Conservation (phyloP, 305 asterid genomes). For the Vinca major region DNA sequence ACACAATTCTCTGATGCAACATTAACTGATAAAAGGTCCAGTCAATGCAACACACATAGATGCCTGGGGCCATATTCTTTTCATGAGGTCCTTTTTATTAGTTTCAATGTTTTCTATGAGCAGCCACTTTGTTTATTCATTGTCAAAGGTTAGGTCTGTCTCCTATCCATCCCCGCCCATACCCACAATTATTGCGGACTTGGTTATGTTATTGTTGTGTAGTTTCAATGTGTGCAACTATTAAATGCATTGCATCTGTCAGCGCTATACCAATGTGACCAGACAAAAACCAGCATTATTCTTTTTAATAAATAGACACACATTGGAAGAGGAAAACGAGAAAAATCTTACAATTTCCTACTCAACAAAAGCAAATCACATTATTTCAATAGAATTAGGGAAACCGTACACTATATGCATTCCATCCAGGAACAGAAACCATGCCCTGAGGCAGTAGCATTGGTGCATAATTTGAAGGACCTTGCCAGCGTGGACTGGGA, state of each 20-base stretch:
- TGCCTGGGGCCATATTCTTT: neutral
- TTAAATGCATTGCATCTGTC: neutral
- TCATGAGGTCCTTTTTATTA: neutral
- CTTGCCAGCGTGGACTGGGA: slow-evolving; percentile 89
- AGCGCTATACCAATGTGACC: neutral
- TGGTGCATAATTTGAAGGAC: slow-evolving; percentile 76
- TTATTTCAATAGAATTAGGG: slow-evolving; percentile 5
- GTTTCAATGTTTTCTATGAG: no score
- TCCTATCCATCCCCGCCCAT: no score
- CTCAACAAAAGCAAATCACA: neutral
- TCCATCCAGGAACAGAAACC: slow-evolving; percentile 82
- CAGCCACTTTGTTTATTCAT: no score
- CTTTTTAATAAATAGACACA: neutral
- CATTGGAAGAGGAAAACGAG: neutral
- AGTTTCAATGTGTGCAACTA: neutral
- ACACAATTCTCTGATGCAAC: neutral
- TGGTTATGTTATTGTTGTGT: no score
- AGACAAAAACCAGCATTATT: neutral
- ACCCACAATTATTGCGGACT: no score
- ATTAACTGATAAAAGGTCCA: neutral
- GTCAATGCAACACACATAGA: no score
- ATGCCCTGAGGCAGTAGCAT: slow-evolving; percentile 86
- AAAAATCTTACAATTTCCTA: neutral
- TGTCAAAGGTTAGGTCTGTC: no score
- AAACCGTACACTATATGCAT: slow-evolving; percentile 67